Evolutionary conservation across 129 eudicot species (phyloP).

Genomic region (sunflower (Helianthus annuus)): HanXRQr2.0-SUNRISE NC_035445.2:163556017-163556516

Average conservation of each 20-base stretch:
- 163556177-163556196: neutral
- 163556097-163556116: neutral
- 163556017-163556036: neutral
- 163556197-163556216: conserved; percentile 10
- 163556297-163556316: conserved; percentile 14
- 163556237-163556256: conserved; percentile 25
- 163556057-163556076: neutral
- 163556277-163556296: conserved; percentile 28
- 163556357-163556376: neutral
- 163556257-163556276: conserved; percentile 35
- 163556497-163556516: too few species aligned
- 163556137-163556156: neutral
- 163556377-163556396: too few species aligned
- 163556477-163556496: too few species aligned
- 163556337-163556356: conserved; percentile 6
- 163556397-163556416: too few species aligned
- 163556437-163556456: too few species aligned
- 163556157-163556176: neutral
- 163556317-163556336: conserved; percentile 1
- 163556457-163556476: too few species aligned
- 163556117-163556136: conserved; percentile 2
- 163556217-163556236: conserved; percentile 23
- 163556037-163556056: conserved; percentile 34
- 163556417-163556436: too few species aligned
- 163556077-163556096: neutral